phyloP scores from a whole-genome alignment of 441 rosid genomes.

The Gossypium davidsonii region DNA sequence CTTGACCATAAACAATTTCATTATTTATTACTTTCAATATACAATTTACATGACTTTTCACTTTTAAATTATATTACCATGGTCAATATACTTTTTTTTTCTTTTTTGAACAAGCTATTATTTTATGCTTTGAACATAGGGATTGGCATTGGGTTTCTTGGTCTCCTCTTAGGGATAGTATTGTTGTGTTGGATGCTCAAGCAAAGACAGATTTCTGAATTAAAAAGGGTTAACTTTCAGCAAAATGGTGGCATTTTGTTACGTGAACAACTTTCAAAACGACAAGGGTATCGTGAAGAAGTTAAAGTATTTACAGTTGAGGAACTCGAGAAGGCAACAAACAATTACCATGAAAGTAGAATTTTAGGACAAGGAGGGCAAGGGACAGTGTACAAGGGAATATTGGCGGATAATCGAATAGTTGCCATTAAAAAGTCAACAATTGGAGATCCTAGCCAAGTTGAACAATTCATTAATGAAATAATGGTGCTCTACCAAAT shows the following conservation, averaged over 20 bases:
- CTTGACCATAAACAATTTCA: too few species aligned
- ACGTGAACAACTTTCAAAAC: conserved; percentile 17
- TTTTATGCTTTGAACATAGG: background rate
- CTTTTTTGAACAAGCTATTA: background rate
- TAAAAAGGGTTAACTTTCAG: conserved; percentile 25
- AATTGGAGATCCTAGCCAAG: background rate
- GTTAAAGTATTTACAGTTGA: conserved; percentile 16
- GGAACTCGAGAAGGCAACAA: background rate
- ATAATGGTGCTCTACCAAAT: background rate
- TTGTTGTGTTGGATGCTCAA: conserved; percentile 9
- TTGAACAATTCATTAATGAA: conserved; percentile 6
- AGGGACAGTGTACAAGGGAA: background rate
- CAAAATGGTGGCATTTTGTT: conserved; percentile 43
- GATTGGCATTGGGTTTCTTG: conserved; percentile 13
- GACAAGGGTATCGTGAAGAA: background rate
- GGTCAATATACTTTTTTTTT: background rate
- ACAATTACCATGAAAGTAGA: conserved; percentile 4
- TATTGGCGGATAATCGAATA: background rate
- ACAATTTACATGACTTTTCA: too few species aligned
- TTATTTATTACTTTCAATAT: too few species aligned
- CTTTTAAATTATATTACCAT: too few species aligned
- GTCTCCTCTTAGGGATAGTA: background rate
- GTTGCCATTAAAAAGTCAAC: background rate
- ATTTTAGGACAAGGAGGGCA: conserved; percentile 1
- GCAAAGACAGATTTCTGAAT: conserved; percentile 19